Percentiles rank a stretch among this genome's conserved stretches.
These are phyloP conservation scores for Podospora bellae-mahoneyi DNA, from an alignment of 495 filamentous ascomycete species.

Conservation along the genomic window DNA sequence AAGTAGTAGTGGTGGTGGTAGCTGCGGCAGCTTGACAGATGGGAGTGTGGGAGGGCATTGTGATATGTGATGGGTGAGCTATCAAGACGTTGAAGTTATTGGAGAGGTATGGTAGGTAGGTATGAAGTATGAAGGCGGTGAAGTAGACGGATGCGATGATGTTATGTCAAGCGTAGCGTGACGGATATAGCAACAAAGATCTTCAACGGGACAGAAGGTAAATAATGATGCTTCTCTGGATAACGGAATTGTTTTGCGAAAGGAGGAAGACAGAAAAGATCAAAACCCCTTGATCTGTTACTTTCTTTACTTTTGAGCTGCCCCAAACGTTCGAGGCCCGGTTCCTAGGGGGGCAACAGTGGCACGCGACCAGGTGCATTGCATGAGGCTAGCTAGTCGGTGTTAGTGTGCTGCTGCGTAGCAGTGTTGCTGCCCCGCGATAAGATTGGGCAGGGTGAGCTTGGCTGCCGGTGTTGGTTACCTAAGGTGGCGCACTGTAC, in stretches of 20 bases:
- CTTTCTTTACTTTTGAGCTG: too few relatives aligned
- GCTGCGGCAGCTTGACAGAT: background rate
- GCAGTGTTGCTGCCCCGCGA: background rate
- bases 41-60: background rate
- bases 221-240: background rate
- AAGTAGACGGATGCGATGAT: background rate
- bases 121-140: background rate
- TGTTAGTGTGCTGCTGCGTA: background rate
- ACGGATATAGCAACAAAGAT: background rate
- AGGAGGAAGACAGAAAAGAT: background rate
- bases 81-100: background rate
- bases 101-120: background rate
- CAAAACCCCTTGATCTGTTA: background rate
- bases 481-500: background rate
- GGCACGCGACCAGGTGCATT: background rate
- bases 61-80: background rate
- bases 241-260: background rate
- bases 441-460: slow-evolving; percentile 6
- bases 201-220: too few relatives aligned
- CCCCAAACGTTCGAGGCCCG: too few relatives aligned
- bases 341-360: background rate
- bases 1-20: background rate
- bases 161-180: background rate
- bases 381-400: background rate
- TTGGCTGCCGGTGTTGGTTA: background rate